Conservation (phyloP, 1,139 yeast genomes). For the Blastobotrys raffinosifermentans region DNA sequence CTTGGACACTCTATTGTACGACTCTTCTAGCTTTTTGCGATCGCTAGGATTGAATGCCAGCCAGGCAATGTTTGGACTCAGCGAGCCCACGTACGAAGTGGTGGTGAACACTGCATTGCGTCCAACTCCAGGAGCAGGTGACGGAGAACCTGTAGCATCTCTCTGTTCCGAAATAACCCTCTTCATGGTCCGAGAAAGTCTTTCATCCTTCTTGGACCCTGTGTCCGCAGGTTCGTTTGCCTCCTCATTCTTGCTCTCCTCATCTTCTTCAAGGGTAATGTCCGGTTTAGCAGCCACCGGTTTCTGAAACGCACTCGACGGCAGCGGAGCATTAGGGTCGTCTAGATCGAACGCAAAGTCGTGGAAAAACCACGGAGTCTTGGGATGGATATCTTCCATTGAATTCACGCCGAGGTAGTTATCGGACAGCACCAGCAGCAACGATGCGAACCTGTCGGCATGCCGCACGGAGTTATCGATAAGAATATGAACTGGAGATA, state of each 20-base stretch:
- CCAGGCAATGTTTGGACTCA: slow-evolving; percentile 31
- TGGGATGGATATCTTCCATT: neutral
- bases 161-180: neutral
- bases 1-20: slow-evolving; percentile 13
- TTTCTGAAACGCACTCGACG: slow-evolving; percentile 13
- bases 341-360: slow-evolving; percentile 34
- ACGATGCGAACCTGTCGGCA: too few relatives aligned
- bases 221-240: slow-evolving; percentile 1
- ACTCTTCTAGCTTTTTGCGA: slow-evolving; percentile 20
- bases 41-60: slow-evolving; percentile 36
- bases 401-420: too few relatives aligned
- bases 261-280: slow-evolving; percentile 1
- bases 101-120: slow-evolving; percentile 23
- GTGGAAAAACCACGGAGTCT: slow-evolving; percentile 34
- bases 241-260: slow-evolving; percentile 1
- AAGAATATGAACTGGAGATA: too few relatives aligned
- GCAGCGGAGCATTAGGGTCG: slow-evolving; percentile 35
- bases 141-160: slow-evolving; percentile 1
- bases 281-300: slow-evolving; percentile 1
- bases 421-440: too few relatives aligned
- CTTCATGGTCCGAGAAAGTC: slow-evolving; percentile 4
- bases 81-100: slow-evolving; percentile 23
- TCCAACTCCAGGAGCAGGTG: slow-evolving; percentile 2
- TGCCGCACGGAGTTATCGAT: too few relatives aligned
- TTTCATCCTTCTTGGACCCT: neutral